Percentiles rank a stretch among this genome's conserved stretches.
These are phyloP conservation scores for Fonsecaea pugnacius DNA, from an alignment of 2,329 filamentous ascomycete species.

Conservation along the genomic window DNA sequence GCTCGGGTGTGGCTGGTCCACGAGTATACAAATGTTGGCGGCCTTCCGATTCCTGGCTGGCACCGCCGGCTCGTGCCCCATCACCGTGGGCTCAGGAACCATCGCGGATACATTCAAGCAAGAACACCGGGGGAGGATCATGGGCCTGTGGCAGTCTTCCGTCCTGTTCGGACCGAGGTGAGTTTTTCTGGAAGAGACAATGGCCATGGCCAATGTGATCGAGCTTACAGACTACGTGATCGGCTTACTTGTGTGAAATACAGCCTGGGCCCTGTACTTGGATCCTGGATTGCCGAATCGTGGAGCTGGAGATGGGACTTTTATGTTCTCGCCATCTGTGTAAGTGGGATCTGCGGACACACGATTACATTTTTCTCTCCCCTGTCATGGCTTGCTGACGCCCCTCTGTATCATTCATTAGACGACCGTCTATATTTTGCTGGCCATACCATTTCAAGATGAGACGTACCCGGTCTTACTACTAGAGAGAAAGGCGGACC, in stretches of 20 bases:
- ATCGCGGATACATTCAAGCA: constrained; percentile 50
- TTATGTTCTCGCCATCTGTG: constrained; percentile 50
- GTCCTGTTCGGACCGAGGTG: constrained; percentile 39
- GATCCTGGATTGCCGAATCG: constrained; percentile 2
- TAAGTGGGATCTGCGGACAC: constrained; percentile 34
- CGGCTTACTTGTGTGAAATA: no score
- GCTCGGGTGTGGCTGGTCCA: constrained; percentile 66
- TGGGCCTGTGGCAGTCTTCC: constrained; percentile 48
- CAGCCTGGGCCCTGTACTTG: constrained; percentile 29
- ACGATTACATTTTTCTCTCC: neutral
- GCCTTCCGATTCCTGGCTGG: constrained; percentile 61
- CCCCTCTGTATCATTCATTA: neutral
- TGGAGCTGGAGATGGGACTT: constrained; percentile 55
- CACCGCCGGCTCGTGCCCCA: constrained; percentile 59
- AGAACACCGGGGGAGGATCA: constrained; percentile 51
- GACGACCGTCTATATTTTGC: neutral
- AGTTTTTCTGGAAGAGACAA: constrained; percentile 25
- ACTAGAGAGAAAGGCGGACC: constrained; percentile 45
- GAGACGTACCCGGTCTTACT: constrained; percentile 47
- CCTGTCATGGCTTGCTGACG: neutral
- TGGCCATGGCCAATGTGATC: no score
- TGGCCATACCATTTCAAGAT: neutral
- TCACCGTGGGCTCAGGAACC: constrained; percentile 51
- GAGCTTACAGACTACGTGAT: no score
- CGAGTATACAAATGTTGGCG: constrained; percentile 56